Conservation (phyloP, 129 eudicot genomes). For the Centella asiatica region DNA sequence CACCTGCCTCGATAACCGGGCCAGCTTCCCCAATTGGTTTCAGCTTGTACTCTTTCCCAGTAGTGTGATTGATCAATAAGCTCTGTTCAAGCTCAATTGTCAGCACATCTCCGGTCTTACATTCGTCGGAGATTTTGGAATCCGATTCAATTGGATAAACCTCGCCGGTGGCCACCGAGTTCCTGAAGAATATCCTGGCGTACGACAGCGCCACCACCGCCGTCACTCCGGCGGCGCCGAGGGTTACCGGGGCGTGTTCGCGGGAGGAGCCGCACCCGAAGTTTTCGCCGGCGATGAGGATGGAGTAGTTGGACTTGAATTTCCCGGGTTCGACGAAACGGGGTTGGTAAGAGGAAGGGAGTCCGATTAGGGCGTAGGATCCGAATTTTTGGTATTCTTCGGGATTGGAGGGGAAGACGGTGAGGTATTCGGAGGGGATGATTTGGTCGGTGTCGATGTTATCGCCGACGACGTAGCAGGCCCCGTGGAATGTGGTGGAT, state of each 20-base stretch:
- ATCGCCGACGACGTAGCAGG: conserved; percentile 87
- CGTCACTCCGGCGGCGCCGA: conserved; percentile 65
- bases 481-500: conserved; percentile 71
- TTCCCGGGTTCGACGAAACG: conserved; percentile 54
- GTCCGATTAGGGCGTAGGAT: conserved; percentile 75
- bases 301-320: conserved; percentile 44
- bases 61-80: conserved; percentile 75
- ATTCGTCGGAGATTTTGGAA: conserved; percentile 81
- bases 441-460: conserved; percentile 98
- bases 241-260: conserved; percentile 87
- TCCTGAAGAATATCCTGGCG: conserved; percentile 83
- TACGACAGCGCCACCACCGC: conserved; percentile 88
- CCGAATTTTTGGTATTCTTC: conserved; percentile 92
- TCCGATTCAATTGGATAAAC: conserved; percentile 87
- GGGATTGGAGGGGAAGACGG: conserved; percentile 87
- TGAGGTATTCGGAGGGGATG: conserved; percentile 92
- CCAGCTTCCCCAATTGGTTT: conserved; percentile 99
- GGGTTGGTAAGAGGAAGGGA: conserved; percentile 49
- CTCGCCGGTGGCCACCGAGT: conserved; percentile 92
- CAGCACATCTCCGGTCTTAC: conserved; percentile 76
- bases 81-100: conserved; percentile 64
- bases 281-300: conserved; percentile 70
- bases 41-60: conserved; percentile 73
- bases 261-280: conserved; percentile 89
- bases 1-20: conserved; percentile 96